phyloP scores from a whole-genome alignment of 352 stramenopile genomes.

The Pythium diclinum region DNA sequence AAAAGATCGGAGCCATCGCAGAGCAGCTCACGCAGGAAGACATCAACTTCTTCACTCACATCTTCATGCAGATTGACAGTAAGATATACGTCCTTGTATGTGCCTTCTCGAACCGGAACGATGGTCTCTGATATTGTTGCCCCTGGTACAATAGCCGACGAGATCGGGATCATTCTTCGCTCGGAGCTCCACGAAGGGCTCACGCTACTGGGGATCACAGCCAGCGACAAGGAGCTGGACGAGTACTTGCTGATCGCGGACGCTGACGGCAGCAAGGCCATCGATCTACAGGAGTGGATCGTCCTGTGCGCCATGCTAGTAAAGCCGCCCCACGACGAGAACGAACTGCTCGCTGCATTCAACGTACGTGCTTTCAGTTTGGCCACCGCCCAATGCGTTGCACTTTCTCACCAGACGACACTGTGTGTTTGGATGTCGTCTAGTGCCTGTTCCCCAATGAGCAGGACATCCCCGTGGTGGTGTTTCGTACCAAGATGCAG shows the following conservation, averaged over 20 bases:
- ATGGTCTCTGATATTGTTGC: background rate
- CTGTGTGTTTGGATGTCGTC: background rate
- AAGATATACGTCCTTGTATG: slow-evolving; percentile 1
- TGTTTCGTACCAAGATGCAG: slow-evolving; percentile 73
- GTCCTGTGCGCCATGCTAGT: slow-evolving; percentile 62
- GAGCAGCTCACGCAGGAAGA: slow-evolving; percentile 52
- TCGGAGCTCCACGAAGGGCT: slow-evolving; percentile 65
- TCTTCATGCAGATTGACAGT: slow-evolving; percentile 72
- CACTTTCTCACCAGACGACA: background rate
- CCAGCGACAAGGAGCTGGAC: slow-evolving; percentile 63
- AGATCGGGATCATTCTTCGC: slow-evolving; percentile 59
- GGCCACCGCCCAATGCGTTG: background rate
- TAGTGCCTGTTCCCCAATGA: slow-evolving; percentile 63
- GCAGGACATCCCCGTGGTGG: slow-evolving; percentile 51
- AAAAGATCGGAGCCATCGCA: slow-evolving; percentile 57
- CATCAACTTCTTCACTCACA: slow-evolving; percentile 63
- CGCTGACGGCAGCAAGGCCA: slow-evolving; percentile 61
- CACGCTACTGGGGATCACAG: slow-evolving; percentile 51
- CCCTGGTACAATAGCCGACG: slow-evolving; percentile 32
- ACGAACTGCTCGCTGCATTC: slow-evolving; percentile 49
- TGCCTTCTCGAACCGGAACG: no score
- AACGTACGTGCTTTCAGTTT: slow-evolving; percentile 33
- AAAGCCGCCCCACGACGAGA: slow-evolving; percentile 48
- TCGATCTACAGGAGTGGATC: slow-evolving; percentile 66
- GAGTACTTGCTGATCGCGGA: slow-evolving; percentile 64